Conservation (phyloP, 2,329 filamentous ascomycete genomes). For the Colletotrichum tabaci region DNA sequence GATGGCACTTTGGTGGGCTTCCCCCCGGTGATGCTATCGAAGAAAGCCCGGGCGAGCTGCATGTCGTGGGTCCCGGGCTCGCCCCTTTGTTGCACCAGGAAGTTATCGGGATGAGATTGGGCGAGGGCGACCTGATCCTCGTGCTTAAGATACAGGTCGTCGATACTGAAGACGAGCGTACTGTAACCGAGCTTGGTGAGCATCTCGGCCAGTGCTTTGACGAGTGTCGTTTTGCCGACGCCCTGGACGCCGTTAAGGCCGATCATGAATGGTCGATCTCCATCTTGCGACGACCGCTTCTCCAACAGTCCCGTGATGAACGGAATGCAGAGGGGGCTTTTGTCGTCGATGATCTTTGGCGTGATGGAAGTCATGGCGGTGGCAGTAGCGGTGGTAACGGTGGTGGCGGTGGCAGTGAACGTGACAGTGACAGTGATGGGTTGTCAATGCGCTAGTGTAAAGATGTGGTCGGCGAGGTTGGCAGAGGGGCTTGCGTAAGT, state of each 20-base stretch:
- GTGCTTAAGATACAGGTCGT: slow-evolving; percentile 90
- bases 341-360: slow-evolving; percentile 77
- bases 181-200: slow-evolving; percentile 72
- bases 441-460: neutral
- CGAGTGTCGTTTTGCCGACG: slow-evolving; percentile 92
- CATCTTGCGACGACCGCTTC: slow-evolving; percentile 56
- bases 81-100: slow-evolving; percentile 84
- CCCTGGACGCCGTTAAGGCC: slow-evolving; percentile 94
- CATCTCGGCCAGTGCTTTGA: slow-evolving; percentile 74
- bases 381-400: neutral
- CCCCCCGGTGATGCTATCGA: slow-evolving; percentile 69
- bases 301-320: slow-evolving; percentile 78
- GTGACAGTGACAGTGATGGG: neutral
- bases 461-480: neutral
- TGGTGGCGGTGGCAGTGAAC: neutral
- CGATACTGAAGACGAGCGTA: slow-evolving; percentile 84
- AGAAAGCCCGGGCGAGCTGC: slow-evolving; percentile 73
- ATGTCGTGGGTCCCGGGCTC: slow-evolving; percentile 90
- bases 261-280: slow-evolving; percentile 80
- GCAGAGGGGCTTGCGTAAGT: slow-evolving; percentile 10
- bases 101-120: slow-evolving; percentile 76
- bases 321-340: slow-evolving; percentile 81
- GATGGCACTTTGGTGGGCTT: slow-evolving; percentile 73
- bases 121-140: slow-evolving; percentile 77
- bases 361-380: slow-evolving; percentile 2